Base-by-base conservation (phyloP, 2,329 filamentous ascomycete species). In the Clonostachys rosea region DNA sequence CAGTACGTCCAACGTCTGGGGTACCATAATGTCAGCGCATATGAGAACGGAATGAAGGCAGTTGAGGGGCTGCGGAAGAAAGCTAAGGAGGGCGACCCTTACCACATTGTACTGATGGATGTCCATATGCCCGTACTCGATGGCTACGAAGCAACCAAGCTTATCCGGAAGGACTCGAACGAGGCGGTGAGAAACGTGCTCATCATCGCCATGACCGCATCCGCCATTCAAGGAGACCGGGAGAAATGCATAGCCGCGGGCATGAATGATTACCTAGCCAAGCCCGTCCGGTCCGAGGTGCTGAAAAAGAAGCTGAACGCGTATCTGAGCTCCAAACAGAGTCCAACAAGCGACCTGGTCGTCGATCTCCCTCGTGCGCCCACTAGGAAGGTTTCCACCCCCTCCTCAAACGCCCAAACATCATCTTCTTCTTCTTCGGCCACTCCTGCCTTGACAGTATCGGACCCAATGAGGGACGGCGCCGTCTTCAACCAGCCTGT, bases 121-220 rank as follows among this genome's bases (percentile, higher is more conserved):
- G 90, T 95, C 5, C 91, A 96, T 67, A 96, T 96, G 91, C 91
- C 91, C 0, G 83, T 95, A 5, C 79, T 95, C 9, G 91, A 96
- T 62, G 91, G 91, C 6, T 96, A 96, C 62, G 88, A 95, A 65
- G 91, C 91, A 2, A 96, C 91, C 1, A 86, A 87, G 54, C 78
- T 90, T 49, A 83, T 96, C 41, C 84, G 91, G 10, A 81, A 82
- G 55, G 91, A 96, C 63, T 64, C 81, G 0, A 79, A 90, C 49
- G 85, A 90, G 35, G 79, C 80, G 8, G 89, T 97, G 11, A 79
- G 89, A 45, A 84, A 89, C 53, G 82, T 95, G 2, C 74, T 96
- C n/a, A 88, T 97, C 43, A 96, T 97, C 56, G 92, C 92, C 47
- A 96, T 97, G 92, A 97, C 92, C 1, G 92, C 92, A 2, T 91